Evolutionary conservation across 371 early-diverging fungal genomes (phyloP), one percentile per base, ranked within the genome.

Genomic region (Capillidium heterosporum): DNA sequence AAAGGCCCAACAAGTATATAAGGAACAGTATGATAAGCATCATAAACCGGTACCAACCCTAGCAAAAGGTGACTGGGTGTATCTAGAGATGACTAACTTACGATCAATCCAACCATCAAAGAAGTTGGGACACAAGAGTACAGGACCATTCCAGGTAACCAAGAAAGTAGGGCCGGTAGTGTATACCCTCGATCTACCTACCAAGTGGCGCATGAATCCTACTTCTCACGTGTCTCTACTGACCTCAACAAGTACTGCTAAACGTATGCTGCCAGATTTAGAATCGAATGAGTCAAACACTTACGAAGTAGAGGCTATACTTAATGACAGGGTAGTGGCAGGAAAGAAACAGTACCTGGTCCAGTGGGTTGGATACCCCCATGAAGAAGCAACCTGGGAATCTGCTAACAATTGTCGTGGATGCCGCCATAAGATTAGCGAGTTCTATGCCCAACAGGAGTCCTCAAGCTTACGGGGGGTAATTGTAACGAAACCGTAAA

Each of bases 161-260:
- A 29, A 60, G n/a, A 57, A 42, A 21, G 28, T 60, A 7, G 29
- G 32, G 3, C 3, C 43, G 1, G 31, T 55, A 32, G 51, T 21
- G 2, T 60, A 60, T 32, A 40, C 50, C 15, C 23, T 60, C 5
- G 24, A 60, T 1, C 35, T 60, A n/a, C 52, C 60, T 27, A 19
- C 3, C 11, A n/a, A 21, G 13, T 28, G 19, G 53, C 32, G 28
- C 2, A 59, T 59, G 1, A 41, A 59, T 35, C 4, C 21, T 43
- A 31, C 32, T 24, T 59, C 53, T 26, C 53, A 59, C 24, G 17
- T 50, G 23, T 50, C 53, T 32, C 26, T 50, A 26, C 35, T 58
- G 17, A 11, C 26, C 19, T n/a, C n/a, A n/a, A n/a, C n/a, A n/a
- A n/a, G n/a, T n/a, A n/a, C n/a, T n/a, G n/a, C n/a, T n/a, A n/a